Evolutionary conservation across 331 rosid species (phyloP).

Genomic region (Rhamnella rubrinervis): DNA sequence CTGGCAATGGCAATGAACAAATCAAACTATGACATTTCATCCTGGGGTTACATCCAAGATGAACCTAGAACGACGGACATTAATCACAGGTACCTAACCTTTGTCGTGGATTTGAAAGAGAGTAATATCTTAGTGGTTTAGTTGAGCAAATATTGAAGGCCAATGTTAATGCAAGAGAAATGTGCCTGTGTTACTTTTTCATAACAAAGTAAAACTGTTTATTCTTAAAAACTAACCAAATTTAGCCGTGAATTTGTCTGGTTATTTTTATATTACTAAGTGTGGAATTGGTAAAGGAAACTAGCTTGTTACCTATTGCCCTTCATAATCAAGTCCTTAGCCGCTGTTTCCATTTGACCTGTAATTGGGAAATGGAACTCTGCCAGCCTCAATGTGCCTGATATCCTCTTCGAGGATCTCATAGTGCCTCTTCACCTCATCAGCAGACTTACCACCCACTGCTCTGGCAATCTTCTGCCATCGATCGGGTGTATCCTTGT

Average conservation of each 20-base stretch:
- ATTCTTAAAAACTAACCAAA: too few species aligned
- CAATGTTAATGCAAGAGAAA: too few species aligned
- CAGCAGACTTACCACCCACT: constrained; percentile 68
- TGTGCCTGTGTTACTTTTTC: too few species aligned
- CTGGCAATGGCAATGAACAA: too few species aligned
- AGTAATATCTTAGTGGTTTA: too few species aligned
- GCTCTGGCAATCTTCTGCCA: constrained; percentile 74
- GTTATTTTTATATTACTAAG: neutral
- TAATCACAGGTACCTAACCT: too few species aligned
- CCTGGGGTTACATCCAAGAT: too few species aligned
- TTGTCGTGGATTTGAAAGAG: too few species aligned
- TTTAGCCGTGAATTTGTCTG: neutral
- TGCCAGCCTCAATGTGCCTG: constrained; percentile 64
- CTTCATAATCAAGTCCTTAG: constrained; percentile 3
- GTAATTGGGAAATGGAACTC: constrained; percentile 64
- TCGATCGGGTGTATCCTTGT: constrained; percentile 79
- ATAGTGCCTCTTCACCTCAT: constrained; percentile 72
- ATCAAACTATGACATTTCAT: too few species aligned
- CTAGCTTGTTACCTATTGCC: neutral
- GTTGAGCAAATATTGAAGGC: too few species aligned
- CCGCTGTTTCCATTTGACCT: constrained; percentile 30
- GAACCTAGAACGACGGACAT: too few species aligned
- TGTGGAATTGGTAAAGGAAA: neutral
- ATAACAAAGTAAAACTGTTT: too few species aligned
- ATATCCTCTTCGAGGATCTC: constrained; percentile 69